Base-by-base conservation (phyloP, 2,329 filamentous ascomycete species). In the Cercospora citrullina region DNA sequence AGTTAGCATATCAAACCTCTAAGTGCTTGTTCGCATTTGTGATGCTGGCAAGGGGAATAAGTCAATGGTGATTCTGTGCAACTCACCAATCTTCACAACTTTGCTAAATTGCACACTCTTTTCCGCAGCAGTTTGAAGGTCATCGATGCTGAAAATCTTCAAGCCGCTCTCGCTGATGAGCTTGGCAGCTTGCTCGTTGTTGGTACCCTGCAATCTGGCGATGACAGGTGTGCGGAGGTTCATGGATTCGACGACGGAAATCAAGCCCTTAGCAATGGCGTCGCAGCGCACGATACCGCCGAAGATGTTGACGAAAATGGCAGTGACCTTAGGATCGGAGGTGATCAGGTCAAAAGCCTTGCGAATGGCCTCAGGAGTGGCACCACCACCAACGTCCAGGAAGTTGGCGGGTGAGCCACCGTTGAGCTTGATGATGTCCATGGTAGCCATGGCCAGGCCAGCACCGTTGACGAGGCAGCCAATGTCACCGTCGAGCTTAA, bases 361-460 rank as follows among this genome's bases (percentile, higher is more conserved):
- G 86, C 93, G 92, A 84, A 99, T 99, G 77, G 95, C 95, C 74
- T 94, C 91, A 36, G 95, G 94, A 69, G 95, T 99, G 75, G 95
- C 95, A 86, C 95, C 95, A 81, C 95, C 95, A 79, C 95, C 95
- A 75, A 99, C 95, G 81, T 99, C 95, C 76, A 99, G 87, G 90
- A 99, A 99, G 89, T 99, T 99, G 76, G 95, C 95, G 71, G 95
- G 95, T 79, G 89, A 86, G 72, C 95, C 95, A 76, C 95, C 95
- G 84, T 98, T 99, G 72, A 99, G 89, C 89, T 99, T 98, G 88
- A 99, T 99, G 82, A 99, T 98, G 83, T 99, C 95, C 95, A 99
- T 99, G 81, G 95, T 99, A 72, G 95, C 95, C 95, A 99, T 99
- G 84, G 95, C 95, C 74, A 99, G 91, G 85, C 95, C 95, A 77